These are phyloP conservation scores for Plectranthus barbatus DNA, from an alignment of 257 asterid species.

Conservation along the genomic window DNA sequence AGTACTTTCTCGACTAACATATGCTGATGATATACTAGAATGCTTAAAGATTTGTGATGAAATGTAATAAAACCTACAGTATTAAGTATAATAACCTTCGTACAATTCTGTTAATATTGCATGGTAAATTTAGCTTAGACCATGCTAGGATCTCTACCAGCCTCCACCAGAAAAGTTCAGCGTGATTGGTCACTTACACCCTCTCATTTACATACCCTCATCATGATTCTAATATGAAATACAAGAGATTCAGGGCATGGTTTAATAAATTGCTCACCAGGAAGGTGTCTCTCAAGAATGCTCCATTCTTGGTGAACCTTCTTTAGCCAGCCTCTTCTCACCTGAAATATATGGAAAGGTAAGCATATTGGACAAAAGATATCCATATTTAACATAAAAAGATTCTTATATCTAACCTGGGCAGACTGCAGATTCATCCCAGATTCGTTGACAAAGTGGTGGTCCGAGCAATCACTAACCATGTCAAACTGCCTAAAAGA, in stretches of 20 bases:
- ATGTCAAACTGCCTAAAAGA: slow-evolving; percentile 67
- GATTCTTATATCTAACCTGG: slow-evolving; percentile 38
- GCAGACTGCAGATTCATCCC: slow-evolving; percentile 41
- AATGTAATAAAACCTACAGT: background rate
- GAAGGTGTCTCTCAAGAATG: slow-evolving; percentile 74
- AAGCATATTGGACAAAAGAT: background rate
- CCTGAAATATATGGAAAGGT: slow-evolving; percentile 30
- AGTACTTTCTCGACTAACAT: background rate
- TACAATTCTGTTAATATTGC: background rate
- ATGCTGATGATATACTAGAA: background rate
- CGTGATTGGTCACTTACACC: background rate
- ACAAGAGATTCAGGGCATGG: background rate
- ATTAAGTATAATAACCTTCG: background rate
- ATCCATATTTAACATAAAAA: background rate
- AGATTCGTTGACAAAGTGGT: slow-evolving; percentile 55
- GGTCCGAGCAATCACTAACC: slow-evolving; percentile 71
- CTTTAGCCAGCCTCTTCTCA: slow-evolving; percentile 68
- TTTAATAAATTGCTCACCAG: slow-evolving; percentile 52
- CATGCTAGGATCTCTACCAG: background rate
- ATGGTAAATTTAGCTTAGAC: background rate
- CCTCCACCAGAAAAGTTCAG: background rate
- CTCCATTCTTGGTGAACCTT: slow-evolving; percentile 90
- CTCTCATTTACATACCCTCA: background rate
- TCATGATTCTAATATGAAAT: background rate
- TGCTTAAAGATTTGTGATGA: background rate